Evolutionary conservation across 495 filamentous ascomycete genomes (phyloP), one percentile per base, ranked within the genome.

Genomic region (Podospora pseudopauciseta): DNA sequence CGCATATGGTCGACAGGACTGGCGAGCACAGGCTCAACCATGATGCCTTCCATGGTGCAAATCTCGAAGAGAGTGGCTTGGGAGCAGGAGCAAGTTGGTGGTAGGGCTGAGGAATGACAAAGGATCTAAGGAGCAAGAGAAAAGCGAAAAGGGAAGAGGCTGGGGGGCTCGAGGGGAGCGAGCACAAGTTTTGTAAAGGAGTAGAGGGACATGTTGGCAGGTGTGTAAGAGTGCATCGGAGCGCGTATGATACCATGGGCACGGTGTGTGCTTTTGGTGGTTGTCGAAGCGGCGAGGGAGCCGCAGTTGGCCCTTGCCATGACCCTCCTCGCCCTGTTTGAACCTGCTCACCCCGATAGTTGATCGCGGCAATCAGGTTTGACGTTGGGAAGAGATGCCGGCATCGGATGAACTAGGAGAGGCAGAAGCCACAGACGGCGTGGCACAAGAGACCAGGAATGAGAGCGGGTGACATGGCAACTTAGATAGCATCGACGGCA

Each of bases 391-490:
- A 63, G 56, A 53, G 68, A 26, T 66, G 55, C 71, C 70, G 72
- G 68, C 65, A 74, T 74, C 70, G 72, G 72, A 68, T 19, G 57
- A 68, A 67, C 64, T 67, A 65, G 69, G 39, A 67, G 68, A 23
- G n/a, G 20, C 15, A 32, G 61, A 28, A 32, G 60, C 68, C 65
- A 65, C 49, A 27, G 61, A 23, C n/a, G 15, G 30, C 60, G 72
- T 74, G 67, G 70, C 67, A 76, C 72, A 70, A 19, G 39, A 23
- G 66, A 65, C 28, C 67, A 66, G 73, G 71, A 73, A 73, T 74
- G 70, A 28, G 39, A 26, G 13, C 55, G 63, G 60, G 72, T 68
- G 72, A 71, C 68, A 71, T 68, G 67, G 69, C 70, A 68, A 67
- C 65, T 71, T 18, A 19, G 55, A 23, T 69, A 49, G 71, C 65